Percentiles rank a stretch among this genome's conserved stretches.
Evolutionary conservation across 129 eudicot genomes (phyloP).

Genomic region (Saposhnikovia divaricata): DNA sequence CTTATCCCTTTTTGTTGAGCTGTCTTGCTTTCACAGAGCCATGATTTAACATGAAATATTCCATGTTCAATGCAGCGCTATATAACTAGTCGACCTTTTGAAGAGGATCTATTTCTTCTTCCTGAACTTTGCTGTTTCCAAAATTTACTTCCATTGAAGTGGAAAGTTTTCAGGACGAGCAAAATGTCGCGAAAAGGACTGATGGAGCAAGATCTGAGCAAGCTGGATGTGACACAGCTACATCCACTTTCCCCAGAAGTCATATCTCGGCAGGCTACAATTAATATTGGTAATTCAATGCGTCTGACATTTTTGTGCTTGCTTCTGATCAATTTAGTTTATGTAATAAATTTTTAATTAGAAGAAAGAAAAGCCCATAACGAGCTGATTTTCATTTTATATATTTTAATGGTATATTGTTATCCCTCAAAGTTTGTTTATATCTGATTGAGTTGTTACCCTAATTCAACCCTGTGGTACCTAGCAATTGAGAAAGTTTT

Average conservation of each 20-base stretch:
- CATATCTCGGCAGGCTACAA: conserved; percentile 93
- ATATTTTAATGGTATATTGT: not conserved
- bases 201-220: conserved; percentile 84
- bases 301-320: not conserved
- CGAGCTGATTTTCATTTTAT: not conserved
- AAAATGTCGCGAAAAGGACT: conserved; percentile 79
- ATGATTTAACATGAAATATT: not conserved
- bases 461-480: not conserved
- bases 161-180: conserved; percentile 16
- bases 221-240: conserved; percentile 68
- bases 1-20: not conserved
- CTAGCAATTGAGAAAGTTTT: not conserved
- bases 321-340: not conserved
- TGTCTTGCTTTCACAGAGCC: not conserved
- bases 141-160: not conserved
- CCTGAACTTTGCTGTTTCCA: not conserved
- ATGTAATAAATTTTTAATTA: not conserved
- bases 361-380: not conserved
- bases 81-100: not conserved
- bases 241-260: conserved; percentile 96
- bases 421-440: not conserved
- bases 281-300: conserved; percentile 58
- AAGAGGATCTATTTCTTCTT: not conserved
- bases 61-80: not conserved
- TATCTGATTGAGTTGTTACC: not conserved